These are phyloP conservation scores for Hemisphaericaspora lyxosophila DNA, from an alignment of 1,139 yeast genomes.

Conservation along the genomic window DNA sequence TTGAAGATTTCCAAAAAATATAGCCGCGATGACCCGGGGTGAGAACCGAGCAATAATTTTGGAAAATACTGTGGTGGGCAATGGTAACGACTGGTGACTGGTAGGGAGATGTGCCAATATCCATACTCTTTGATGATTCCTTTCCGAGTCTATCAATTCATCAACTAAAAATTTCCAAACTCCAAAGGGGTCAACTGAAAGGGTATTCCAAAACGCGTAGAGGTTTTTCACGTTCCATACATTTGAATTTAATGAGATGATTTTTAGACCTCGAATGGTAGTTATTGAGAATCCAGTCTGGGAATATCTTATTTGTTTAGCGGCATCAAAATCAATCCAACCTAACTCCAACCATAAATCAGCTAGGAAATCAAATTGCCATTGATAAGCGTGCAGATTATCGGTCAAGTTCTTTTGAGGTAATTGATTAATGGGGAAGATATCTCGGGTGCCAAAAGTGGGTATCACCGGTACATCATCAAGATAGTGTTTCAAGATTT, in stretches of 20 bases:
- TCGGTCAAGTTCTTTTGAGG: conserved; percentile 17
- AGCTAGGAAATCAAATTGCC: conserved; percentile 30
- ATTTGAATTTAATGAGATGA: conserved; percentile 32
- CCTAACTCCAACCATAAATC: conserved; percentile 32
- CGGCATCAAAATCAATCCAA: conserved; percentile 37
- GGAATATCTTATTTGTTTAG: conserved; percentile 30
- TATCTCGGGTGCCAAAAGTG: conserved; percentile 28
- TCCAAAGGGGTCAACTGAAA: conserved; percentile 26
- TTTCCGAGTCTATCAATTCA: conserved; percentile 30
- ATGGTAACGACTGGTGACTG: conserved; percentile 22
- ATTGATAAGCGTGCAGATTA: conserved; percentile 18
- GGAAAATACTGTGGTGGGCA: conserved; percentile 26
- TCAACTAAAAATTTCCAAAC: conserved; percentile 30
- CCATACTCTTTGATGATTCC: conserved; percentile 32
- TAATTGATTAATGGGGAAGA: conserved; percentile 29
- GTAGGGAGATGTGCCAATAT: conserved; percentile 32
- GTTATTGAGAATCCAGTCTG: conserved; percentile 27
- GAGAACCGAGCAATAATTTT: conserved; percentile 31
- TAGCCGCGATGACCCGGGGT: conserved; percentile 33
- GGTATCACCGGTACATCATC: conserved; percentile 25
- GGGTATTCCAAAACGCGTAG: conserved; percentile 22
- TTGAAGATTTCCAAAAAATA: conserved; percentile 30
- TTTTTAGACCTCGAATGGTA: conserved; percentile 28
- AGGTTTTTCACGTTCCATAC: conserved; percentile 30
- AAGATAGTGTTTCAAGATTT: conserved; percentile 24